Base-by-base conservation (phyloP, 768 basidiomycete species). In the Tulasnella sp. region DNA sequence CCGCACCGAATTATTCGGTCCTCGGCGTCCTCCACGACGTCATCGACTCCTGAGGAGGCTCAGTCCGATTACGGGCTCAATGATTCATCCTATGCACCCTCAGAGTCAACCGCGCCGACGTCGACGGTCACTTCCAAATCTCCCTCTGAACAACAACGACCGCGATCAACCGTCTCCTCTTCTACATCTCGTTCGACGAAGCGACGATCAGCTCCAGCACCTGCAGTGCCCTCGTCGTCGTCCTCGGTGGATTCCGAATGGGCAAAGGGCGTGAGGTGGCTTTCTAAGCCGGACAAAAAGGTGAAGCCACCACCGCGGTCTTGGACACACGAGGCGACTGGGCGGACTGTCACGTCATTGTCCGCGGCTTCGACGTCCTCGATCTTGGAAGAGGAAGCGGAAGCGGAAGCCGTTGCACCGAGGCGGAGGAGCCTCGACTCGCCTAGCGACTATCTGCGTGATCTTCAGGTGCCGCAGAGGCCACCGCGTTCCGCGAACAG, bases 231-330 rank as follows among this genome's bases (percentile, higher is more conserved):
- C 19, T 43, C 19, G 5, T 58, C 2, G 47, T 29, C 21, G 26
- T 15, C 51, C 5, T 32, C 34, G 4, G 34, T 29, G 56, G 27
- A 41, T 29, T 24, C 56, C 8, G 56, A 26, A 49, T 86, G 83
- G 85, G 78, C 81, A 11, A 79, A 77, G 63, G 84, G 86, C 51
- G 78, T 84, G 17, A 76, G 81, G 32, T 85, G 81, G 81, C 78
- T 87, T 29, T 77, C 72, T 29, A 67, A 73, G 52, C 68, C 78
- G 41, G 67, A 70, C 23, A 29, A 64, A 34, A 34, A 54, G 56
- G 34, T 27, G 50, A 56, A 3, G 53, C 34, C 43, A 15, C 30
- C 55, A 54, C 63, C 51, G 17, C 51, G 34, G 38, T 38, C 53
- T 19, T 55, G 53, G 53, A 55, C 53, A 17, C 53, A 55, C 19